Evolutionary conservation across 805 yeast genomes (phyloP), one percentile per base, ranked within the genome.

Genomic region (Naumovozyma castellii): DNA sequence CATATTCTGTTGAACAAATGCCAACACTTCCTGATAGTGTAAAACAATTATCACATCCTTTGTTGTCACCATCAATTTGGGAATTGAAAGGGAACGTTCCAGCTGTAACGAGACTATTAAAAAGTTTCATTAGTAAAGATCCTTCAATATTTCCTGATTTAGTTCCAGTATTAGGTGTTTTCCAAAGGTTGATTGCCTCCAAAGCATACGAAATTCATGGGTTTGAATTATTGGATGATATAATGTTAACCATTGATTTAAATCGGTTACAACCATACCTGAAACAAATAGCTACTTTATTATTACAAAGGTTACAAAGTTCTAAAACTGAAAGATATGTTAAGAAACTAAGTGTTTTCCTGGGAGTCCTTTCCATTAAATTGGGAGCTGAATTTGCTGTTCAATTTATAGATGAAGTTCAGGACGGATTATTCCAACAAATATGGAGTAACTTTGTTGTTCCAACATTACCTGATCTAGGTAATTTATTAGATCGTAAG

Each of bases 41-140:
- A 54, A 73, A 69, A 41, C 78, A 73, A 41, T 67, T 92, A 36
- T 70, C 86, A 16, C 78, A 78, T 47, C 97, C 98, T 1, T 65
- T 92, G 34, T 67, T 92, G 50, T 75, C 95, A 1, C 97, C 97
- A n/a, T 60, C 77, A 5, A 80, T 88, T 29, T 92, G 98, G 98
- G 97, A 92, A 59, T 76, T 75, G 44, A 72, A 78, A 47, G 98
- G 97, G 13, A 92, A 90, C 50, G 78, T 90, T 28, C 98, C 98
- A 2, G 97, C 96, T 2, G 76, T 90, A 16, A 80, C 94, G 0
- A 75, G 96, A 50, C 67, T 92, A 38, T 66, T 92, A 31, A 72
- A 77, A 40, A 78, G 85, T 5, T 78, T 90, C 16, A 63, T 78
- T n/a, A 53, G 59, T 20, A 57, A 58, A 14, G 69, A 69, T 32